phyloP scores from a whole-genome alignment of 2,329 filamentous ascomycete genomes.

The Botrytis cinerea region DNA sequence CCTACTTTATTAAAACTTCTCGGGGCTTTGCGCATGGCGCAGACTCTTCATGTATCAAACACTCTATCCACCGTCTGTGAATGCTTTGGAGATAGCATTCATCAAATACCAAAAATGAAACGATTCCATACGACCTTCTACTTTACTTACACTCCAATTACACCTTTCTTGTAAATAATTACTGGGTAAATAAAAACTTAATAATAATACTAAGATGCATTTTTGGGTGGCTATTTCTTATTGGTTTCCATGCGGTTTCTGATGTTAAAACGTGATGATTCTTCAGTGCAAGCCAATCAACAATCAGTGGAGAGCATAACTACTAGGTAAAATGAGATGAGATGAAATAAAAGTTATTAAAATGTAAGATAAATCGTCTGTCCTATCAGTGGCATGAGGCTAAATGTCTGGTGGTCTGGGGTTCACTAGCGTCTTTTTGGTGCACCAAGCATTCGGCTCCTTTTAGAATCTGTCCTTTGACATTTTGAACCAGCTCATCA shows the following conservation, averaged over 20 bases:
- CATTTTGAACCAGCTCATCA: slow-evolving; percentile 23
- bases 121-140: slow-evolving; percentile 25
- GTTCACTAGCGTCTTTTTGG: slow-evolving; percentile 21
- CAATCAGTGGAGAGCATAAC: neutral
- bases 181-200: slow-evolving; percentile 26
- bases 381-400: slow-evolving; percentile 11
- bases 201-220: slow-evolving; percentile 22
- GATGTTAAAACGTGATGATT: neutral
- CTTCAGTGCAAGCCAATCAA: neutral
- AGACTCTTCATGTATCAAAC: slow-evolving; percentile 36
- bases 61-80: slow-evolving; percentile 28
- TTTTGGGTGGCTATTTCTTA: neutral
- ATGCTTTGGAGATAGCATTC: slow-evolving; percentile 26
- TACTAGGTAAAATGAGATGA: neutral
- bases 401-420: slow-evolving; percentile 13
- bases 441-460: slow-evolving; percentile 16
- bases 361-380: neutral
- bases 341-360: neutral
- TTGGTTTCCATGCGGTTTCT: neutral
- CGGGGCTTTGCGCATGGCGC: slow-evolving; percentile 31
- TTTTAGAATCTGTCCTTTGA: slow-evolving; percentile 26
- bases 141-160: slow-evolving; percentile 16
- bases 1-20: slow-evolving; percentile 26
- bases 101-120: slow-evolving; percentile 26
- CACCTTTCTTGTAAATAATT: slow-evolving; percentile 26